Evolutionary conservation across 257 asterid genomes (phyloP).

Genomic region (Solanum sparsipilum): DNA sequence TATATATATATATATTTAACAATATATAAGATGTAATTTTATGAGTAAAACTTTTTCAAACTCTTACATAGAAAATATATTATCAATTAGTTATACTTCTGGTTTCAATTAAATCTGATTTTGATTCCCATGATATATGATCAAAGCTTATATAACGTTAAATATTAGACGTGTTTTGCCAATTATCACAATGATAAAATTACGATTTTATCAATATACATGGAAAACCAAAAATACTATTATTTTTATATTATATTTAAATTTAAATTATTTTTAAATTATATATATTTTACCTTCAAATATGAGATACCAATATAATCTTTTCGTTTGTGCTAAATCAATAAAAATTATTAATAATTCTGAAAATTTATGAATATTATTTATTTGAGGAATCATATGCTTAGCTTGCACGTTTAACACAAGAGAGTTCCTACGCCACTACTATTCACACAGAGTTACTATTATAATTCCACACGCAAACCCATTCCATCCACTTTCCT

Average conservation of each 20-base stretch:
- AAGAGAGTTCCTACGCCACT: background rate
- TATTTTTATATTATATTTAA: too few relatives aligned
- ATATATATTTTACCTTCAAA: background rate
- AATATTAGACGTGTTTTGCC: background rate
- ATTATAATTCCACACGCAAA: background rate
- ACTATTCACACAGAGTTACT: background rate
- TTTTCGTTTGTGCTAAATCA: background rate
- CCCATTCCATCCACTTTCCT: background rate
- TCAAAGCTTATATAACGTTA: background rate
- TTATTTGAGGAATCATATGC: background rate
- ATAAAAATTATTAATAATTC: too few relatives aligned
- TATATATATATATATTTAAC: background rate
- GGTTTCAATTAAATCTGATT: background rate
- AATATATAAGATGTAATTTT: background rate
- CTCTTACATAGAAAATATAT: background rate
- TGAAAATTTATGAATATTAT: too few relatives aligned
- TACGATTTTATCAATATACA: background rate
- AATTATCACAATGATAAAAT: background rate
- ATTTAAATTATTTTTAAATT: too few relatives aligned
- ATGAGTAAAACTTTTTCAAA: background rate
- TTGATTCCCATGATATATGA: background rate
- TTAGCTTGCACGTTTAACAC: constrained; percentile 3
- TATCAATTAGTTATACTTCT: background rate
- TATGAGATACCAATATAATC: background rate
- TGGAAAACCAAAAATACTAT: background rate